A percentile compares a stretch with the other conserved stretches of the same genome.
These are phyloP conservation scores for Septoria linicola DNA, from an alignment of 2,329 filamentous ascomycete species.

Conservation along the genomic window DNA sequence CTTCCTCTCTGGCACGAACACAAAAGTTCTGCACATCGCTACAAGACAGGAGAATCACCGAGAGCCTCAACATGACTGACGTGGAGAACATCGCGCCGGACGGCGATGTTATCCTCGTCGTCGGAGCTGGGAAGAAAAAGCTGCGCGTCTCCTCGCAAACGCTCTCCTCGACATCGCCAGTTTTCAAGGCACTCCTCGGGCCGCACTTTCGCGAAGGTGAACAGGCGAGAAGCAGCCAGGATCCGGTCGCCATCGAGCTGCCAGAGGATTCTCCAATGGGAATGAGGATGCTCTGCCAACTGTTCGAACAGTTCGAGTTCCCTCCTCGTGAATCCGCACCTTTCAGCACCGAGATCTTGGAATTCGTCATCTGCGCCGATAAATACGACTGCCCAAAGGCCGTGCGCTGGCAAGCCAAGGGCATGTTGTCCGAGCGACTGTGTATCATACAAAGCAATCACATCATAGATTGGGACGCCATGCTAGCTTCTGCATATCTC, in stretches of 20 bases:
- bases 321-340: no score
- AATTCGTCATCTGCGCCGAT: background rate
- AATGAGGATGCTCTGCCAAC: constrained; percentile 16
- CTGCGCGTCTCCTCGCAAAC: constrained; percentile 4
- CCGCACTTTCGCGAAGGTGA: constrained; percentile 17
- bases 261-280: constrained; percentile 10
- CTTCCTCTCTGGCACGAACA: no score
- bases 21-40: no score
- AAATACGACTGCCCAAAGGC: no score
- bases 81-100: background rate
- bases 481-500: no score
- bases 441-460: no score
- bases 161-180: background rate
- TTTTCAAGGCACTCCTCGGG: constrained; percentile 8
- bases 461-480: no score
- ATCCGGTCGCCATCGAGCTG: constrained; percentile 9
- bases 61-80: no score
- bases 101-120: constrained; percentile 9
- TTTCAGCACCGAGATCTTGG: background rate
- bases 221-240: background rate
- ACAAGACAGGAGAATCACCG: no score
- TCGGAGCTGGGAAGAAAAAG: background rate
- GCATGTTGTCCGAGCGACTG: no score
- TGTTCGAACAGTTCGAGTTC: background rate
- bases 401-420: no score